Evolutionary conservation across 345 rosid species (phyloP), one percentile per base, ranked within the genome.

Genomic region (Salix exigua): DNA sequence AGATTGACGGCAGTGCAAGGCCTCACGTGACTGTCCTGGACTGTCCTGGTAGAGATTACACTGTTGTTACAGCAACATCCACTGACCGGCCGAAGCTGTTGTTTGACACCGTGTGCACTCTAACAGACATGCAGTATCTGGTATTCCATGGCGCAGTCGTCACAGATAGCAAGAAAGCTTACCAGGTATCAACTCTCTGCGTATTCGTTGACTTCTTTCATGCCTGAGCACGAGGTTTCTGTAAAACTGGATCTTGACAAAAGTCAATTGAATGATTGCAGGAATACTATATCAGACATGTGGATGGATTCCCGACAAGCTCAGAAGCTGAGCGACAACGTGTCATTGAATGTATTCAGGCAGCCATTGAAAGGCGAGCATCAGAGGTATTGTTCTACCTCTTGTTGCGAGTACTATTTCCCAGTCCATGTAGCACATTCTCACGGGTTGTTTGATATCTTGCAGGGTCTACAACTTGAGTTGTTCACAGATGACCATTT

Each of bases 101-200:
- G 86, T 94, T 91, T 62, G 98, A 94, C 77, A 91, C 89, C 9
- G 88, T 94, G 44, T 94, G 98, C 88, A 92, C 97, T 66, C 84
- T 94, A 62, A 92, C 98, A 21, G 98, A 92, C 84, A 92, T 94
- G 98, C 89, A 94, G 75, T 92, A 92, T 84, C 91, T 92, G 33
- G 95, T 94, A 69, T 94, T 86, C 78, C 98, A 94, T 73, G 97
- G 97, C 73, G 87, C 89, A 94, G 97, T 92, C 75, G 82, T 82
- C 85, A 86, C 98, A 0, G 88, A 88, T 64, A 85, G 74, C 73
- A 83, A 68, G 79, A 97, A 91, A 78, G 92, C 98, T 77, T 90
- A 89, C 81, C 98, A 91, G 97, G 98, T 92, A 79, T 58, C 23
- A 8, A 2, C 44, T 40, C 44, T 40, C 13, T 40, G 44, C 44